A percentile compares a stretch with the other conserved stretches of the same genome.
Evolutionary conservation across 306 rosid genomes (phyloP).

Genomic region (Acacia acuminata): DNA sequence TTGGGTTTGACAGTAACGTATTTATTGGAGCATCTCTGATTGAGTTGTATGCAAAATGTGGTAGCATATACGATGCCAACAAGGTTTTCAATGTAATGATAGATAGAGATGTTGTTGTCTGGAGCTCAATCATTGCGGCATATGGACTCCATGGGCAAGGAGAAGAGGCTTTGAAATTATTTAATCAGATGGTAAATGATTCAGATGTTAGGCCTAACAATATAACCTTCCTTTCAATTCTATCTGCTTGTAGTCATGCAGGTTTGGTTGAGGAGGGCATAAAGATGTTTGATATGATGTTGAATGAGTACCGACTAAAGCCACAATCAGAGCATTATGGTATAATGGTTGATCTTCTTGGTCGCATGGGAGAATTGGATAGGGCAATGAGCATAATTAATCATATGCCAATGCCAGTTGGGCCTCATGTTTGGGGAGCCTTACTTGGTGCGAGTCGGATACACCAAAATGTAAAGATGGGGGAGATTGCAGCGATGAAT

Average conservation of each 20-base stretch:
- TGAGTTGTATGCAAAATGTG: constrained; percentile 75
- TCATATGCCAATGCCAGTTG: constrained; percentile 54
- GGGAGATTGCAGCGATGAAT: constrained; percentile 68
- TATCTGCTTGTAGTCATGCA: constrained; percentile 85
- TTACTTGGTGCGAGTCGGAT: constrained; percentile 77
- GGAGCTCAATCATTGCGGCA: constrained; percentile 86
- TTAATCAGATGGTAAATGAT: constrained; percentile 51
- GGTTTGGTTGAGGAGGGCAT: constrained; percentile 78
- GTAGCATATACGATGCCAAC: constrained; percentile 56
- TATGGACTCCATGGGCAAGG: constrained; percentile 80
- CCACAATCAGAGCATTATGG: constrained; percentile 69
- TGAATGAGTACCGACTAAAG: constrained; percentile 46
- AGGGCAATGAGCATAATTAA: constrained; percentile 59
- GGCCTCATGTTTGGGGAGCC: constrained; percentile 80
- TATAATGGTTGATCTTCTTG: constrained; percentile 86
- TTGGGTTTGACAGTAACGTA: constrained; percentile 42
- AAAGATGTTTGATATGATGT: constrained; percentile 58
- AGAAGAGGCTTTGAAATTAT: constrained; percentile 50
- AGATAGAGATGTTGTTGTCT: constrained; percentile 68
- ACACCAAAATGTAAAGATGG: constrained; percentile 61
- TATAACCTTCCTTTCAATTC: constrained; percentile 64
- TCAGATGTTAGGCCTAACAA: constrained; percentile 56
- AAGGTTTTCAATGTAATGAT: constrained; percentile 53
- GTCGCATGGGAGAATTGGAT: constrained; percentile 74
- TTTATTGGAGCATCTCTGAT: constrained; percentile 72